Conservation (phyloP, 169 alveolate species). For the Cryptosporidium sp. region DNA sequence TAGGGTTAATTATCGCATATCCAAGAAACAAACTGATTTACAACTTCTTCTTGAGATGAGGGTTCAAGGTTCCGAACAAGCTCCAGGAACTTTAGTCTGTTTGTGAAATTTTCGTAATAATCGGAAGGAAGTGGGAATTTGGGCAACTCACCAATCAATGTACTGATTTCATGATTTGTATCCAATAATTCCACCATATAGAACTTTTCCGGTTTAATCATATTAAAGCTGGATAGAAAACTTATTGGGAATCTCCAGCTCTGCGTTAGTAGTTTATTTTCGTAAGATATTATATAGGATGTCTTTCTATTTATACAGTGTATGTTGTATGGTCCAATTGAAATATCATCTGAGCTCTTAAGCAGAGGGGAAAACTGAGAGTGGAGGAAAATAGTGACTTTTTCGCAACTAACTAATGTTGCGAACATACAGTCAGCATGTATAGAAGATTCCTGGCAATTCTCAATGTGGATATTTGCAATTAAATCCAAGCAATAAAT, state of each 20-base stretch:
- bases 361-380: slow-evolving; percentile 54
- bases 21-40: slow-evolving; percentile 31
- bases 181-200: slow-evolving; percentile 16
- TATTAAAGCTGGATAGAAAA: slow-evolving; percentile 16
- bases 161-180: background rate
- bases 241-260: slow-evolving; percentile 33
- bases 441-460: background rate
- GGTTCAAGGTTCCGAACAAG: slow-evolving; percentile 12
- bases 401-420: background rate
- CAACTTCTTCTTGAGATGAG: background rate
- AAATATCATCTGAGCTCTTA: background rate
- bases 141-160: background rate
- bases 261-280: background rate
- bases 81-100: slow-evolving; percentile 7
- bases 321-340: slow-evolving; percentile 50
- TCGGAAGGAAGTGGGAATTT: slow-evolving; percentile 16
- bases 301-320: slow-evolving; percentile 36
- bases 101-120: slow-evolving; percentile 5
- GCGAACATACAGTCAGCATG: slow-evolving; percentile 48
- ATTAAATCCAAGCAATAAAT: slow-evolving; percentile 21
- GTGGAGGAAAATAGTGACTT: slow-evolving; percentile 15
- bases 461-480: slow-evolving; percentile 17
- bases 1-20: background rate
- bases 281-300: slow-evolving; percentile 23
- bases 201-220: slow-evolving; percentile 16